phyloP scores from a whole-genome alignment of 73 alveolate species.

The Blepharisma stoltei region DNA sequence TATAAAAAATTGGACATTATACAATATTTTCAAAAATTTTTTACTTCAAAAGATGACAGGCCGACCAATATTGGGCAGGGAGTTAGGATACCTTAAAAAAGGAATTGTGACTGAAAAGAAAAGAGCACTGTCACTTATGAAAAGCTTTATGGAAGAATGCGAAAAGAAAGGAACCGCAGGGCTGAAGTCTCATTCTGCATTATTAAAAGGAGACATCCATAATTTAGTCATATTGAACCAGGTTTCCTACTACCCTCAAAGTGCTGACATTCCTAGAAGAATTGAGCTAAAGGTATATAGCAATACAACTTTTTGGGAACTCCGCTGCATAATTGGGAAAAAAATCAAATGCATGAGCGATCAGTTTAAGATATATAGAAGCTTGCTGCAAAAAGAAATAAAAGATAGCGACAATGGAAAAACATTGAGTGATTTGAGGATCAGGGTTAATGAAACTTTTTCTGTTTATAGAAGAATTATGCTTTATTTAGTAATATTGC shows the following conservation, averaged over 20 bases:
- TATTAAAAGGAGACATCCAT: slow-evolving; percentile 48
- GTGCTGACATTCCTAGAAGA: slow-evolving; percentile 53
- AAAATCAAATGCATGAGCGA: slow-evolving; percentile 48
- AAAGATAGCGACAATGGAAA: slow-evolving; percentile 77
- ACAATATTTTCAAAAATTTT: no score
- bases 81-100: slow-evolving; percentile 20
- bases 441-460: slow-evolving; percentile 47
- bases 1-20: no score
- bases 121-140: slow-evolving; percentile 52
- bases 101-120: slow-evolving; percentile 17
- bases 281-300: slow-evolving; percentile 52
- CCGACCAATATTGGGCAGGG: no score
- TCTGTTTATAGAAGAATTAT: slow-evolving; percentile 31
- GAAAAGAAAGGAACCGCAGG: slow-evolving; percentile 85
- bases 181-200: slow-evolving; percentile 51
- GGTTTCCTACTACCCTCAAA: slow-evolving; percentile 39
- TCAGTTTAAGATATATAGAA: slow-evolving; percentile 51
- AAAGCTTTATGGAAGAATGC: slow-evolving; percentile 59
- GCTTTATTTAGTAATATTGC: no score
- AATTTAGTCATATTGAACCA: slow-evolving; percentile 44
- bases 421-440: slow-evolving; percentile 70
- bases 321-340: slow-evolving; percentile 59
- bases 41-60: no score
- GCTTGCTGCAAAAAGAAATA: slow-evolving; percentile 52
- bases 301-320: slow-evolving; percentile 80